Conservation (phyloP, 306 rosid genomes). For the Ziziphus jujuba region DNA sequence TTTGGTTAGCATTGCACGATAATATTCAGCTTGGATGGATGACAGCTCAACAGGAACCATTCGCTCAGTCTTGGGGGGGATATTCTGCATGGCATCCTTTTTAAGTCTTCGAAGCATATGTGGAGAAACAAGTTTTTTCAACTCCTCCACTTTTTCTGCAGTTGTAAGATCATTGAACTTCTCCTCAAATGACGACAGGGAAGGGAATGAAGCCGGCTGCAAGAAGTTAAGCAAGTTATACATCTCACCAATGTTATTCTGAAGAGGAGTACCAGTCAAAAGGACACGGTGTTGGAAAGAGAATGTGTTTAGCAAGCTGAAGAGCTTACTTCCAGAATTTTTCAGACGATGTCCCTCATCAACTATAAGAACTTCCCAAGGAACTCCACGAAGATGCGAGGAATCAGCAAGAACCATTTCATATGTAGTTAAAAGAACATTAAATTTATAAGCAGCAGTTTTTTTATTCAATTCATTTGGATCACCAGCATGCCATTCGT, state of each 20-base stretch:
- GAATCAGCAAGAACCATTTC: constrained; percentile 99
- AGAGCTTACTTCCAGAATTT: constrained; percentile 96
- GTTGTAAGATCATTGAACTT: constrained; percentile 93
- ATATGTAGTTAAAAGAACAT: constrained; percentile 92
- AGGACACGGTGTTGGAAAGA: constrained; percentile 96
- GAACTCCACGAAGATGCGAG: constrained; percentile 91
- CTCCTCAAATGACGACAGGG: constrained; percentile 89
- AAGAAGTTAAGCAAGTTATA: constrained; percentile 96
- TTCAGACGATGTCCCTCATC: constrained; percentile 98
- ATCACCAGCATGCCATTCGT: constrained; percentile 95
- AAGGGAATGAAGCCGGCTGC: constrained; percentile 98
- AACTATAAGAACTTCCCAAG: constrained; percentile 99
- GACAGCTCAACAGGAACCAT: constrained; percentile 99
- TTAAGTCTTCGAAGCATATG: constrained; percentile 99
- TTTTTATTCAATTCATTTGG: constrained; percentile 55
- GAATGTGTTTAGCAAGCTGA: constrained; percentile 90
- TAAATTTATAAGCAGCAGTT: constrained; percentile 80
- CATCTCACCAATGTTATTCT: constrained; percentile 99
- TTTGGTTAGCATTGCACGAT: constrained; percentile 99
- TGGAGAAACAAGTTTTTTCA: constrained; percentile 98
- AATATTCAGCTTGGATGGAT: constrained; percentile 98
- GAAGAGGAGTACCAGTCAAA: constrained; percentile 98
- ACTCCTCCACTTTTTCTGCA: constrained; percentile 91
- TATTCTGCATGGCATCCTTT: constrained; percentile 98
- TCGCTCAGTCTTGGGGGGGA: constrained; percentile 99